Conservation (phyloP, 192 early-diverging fungal genomes). For the Coemansia sp. region DNA sequence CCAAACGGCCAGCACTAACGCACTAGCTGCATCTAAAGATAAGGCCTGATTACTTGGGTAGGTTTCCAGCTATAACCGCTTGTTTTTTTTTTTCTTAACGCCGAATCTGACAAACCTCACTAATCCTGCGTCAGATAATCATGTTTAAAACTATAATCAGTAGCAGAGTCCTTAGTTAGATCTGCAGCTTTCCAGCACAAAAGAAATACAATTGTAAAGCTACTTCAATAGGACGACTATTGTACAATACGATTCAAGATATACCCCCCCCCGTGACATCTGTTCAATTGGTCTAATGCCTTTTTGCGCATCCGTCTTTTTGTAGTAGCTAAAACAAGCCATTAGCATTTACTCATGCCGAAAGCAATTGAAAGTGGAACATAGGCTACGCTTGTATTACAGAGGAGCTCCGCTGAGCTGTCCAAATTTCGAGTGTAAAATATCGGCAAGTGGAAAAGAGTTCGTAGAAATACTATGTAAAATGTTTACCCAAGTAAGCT, state of each 20-base stretch:
- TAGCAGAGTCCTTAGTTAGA: background rate
- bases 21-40: background rate
- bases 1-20: background rate
- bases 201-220: background rate
- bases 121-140: background rate
- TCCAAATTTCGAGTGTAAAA: too few relatives aligned
- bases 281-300: slow-evolving; percentile 2
- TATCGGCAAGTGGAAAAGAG: background rate
- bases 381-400: too few relatives aligned
- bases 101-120: background rate
- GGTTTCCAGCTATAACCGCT: background rate
- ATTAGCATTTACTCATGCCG: too few relatives aligned
- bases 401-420: too few relatives aligned
- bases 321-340: background rate
- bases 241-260: background rate
- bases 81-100: background rate
- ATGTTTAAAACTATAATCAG: background rate
- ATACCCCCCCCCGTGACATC: background rate
- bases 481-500: background rate
- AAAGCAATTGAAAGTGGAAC: too few relatives aligned
- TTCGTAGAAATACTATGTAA: background rate
- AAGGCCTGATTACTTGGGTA: background rate
- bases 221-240: background rate
- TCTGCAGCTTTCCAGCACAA: background rate
- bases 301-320: background rate